Base-by-base conservation (phyloP, 768 basidiomycete genomes). In the Solioccasus polychromus region DNA sequence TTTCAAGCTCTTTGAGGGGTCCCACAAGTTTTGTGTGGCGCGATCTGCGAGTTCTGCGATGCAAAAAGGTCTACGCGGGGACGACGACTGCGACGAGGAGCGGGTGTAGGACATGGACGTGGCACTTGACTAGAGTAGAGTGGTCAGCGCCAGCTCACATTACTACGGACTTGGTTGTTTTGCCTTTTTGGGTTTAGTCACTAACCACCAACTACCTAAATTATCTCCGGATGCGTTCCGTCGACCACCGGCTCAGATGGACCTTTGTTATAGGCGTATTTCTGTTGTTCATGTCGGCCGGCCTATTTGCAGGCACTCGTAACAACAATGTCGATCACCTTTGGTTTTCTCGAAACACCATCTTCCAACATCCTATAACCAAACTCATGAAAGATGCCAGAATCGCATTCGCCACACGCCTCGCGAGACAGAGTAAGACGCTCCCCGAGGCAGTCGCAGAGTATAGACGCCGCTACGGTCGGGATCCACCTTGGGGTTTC, bases 401-500 rank as follows among this genome's bases (percentile, higher is more conserved):
- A 62, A 63, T 61, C n/a, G 74, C 75, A 42, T 97, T 83, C 65
- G 74, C 79, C 28, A 64, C 69, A 26, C 76, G 85, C 56, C 68
- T 98, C 23, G 71, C 70, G 2, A 71, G 73, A 39, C 96, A 98
- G 70, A 92, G 89, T 64, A 80, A 77, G 57, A 86, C 89, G 1
- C 73, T 98, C 28, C 70, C 71, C 31, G 79, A 80, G 22, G 95
- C 95, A 1, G 89, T 91, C 0, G 64, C 66, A 8, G 92, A 95
- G 64, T 99, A 99, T 68, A 79, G 71, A 53, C 69, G 76, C 45
- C 75, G 93, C 47, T 93, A 95, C 65, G 71, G 71, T 9, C 78
- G 88, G 29, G 68, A 80, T 28, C 96, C 96, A 5, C 95, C 96
- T 0, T 79, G 76, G 34, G 95, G 93, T 1, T 99, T 98, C 52